Percentiles rank a stretch among this genome's conserved stretches.
Evolutionary conservation across 2,329 filamentous ascomycete species (phyloP).

Genomic region (Leptographium flavum): DNA sequence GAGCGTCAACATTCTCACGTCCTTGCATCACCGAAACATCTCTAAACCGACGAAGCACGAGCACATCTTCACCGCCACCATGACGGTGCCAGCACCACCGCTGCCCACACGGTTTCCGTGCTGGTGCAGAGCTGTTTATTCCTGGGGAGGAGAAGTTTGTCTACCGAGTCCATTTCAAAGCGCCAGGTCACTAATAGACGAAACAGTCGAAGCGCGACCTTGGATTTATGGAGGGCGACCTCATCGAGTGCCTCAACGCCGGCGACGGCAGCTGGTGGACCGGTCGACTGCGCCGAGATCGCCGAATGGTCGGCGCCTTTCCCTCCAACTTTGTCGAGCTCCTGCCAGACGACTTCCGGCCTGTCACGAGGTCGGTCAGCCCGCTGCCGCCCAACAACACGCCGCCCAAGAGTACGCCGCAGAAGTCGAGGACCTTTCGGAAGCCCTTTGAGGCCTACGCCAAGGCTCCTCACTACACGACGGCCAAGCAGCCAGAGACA

Average conservation of each 20-base stretch:
- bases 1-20: not conserved
- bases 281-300: slow-evolving; percentile 77
- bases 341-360: slow-evolving; percentile 71
- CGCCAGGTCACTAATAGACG: not conserved
- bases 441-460: slow-evolving; percentile 55
- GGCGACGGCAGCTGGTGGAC: slow-evolving; percentile 99
- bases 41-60: not conserved
- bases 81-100: slow-evolving; percentile 16
- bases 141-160: slow-evolving; percentile 72
- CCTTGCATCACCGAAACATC: not conserved
- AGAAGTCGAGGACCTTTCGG: slow-evolving; percentile 49
- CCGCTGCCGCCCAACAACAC: slow-evolving; percentile 43
- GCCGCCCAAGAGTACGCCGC: slow-evolving; percentile 37
- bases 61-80: not conserved
- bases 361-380: slow-evolving; percentile 48
- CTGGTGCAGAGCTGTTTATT: slow-evolving; percentile 84
- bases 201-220: slow-evolving; percentile 73
- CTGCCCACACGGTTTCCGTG: slow-evolving; percentile 74
- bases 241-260: slow-evolving; percentile 96
- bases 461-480: slow-evolving; percentile 52
- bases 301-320: slow-evolving; percentile 81
- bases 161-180: not conserved
- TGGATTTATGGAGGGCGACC: slow-evolving; percentile 91
- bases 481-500: slow-evolving; percentile 45
- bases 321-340: slow-evolving; percentile 96